These are phyloP conservation scores for Globisporangium nagaii DNA, from an alignment of 352 stramenopile genomes.

Conservation along the genomic window DNA sequence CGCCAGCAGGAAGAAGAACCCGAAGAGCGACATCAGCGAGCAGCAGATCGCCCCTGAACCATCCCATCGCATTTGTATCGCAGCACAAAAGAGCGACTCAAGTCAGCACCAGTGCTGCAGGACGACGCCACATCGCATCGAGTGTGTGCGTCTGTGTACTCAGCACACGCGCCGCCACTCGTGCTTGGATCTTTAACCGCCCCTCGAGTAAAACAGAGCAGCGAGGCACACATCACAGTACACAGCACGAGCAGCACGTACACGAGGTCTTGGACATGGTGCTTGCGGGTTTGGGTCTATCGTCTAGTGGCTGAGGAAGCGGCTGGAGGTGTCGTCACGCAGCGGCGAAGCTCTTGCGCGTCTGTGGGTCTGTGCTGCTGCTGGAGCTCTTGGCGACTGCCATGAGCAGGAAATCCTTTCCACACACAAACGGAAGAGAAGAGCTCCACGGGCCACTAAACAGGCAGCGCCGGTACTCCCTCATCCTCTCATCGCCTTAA, in stretches of 20 bases:
- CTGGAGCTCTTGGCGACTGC: slow-evolving; percentile 8
- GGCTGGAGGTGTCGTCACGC: neutral
- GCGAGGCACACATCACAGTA: too few relatives aligned
- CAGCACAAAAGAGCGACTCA: too few relatives aligned
- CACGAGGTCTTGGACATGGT: slow-evolving; percentile 37
- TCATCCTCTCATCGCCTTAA: too few relatives aligned
- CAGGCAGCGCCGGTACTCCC: too few relatives aligned
- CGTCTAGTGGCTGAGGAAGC: neutral
- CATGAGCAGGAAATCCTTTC: slow-evolving; percentile 3
- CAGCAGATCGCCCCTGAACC: slow-evolving; percentile 60
- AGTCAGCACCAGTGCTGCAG: too few relatives aligned
- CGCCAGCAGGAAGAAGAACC: slow-evolving; percentile 66
- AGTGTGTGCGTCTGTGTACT: too few relatives aligned
- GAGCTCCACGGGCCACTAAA: too few relatives aligned
- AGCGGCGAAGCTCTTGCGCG: neutral
- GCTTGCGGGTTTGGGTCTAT: neutral
- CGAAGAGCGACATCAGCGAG: slow-evolving; percentile 66
- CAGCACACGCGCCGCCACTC: neutral
- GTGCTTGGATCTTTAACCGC: too few relatives aligned
- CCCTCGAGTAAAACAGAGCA: too few relatives aligned
- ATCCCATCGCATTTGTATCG: neutral
- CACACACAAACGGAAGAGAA: neutral
- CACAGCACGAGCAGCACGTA: slow-evolving; percentile 11
- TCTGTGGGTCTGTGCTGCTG: slow-evolving; percentile 2
- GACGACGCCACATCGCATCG: too few relatives aligned